phyloP scores from a whole-genome alignment of 306 rosid genomes.

The Rubus idaeus region DNA sequence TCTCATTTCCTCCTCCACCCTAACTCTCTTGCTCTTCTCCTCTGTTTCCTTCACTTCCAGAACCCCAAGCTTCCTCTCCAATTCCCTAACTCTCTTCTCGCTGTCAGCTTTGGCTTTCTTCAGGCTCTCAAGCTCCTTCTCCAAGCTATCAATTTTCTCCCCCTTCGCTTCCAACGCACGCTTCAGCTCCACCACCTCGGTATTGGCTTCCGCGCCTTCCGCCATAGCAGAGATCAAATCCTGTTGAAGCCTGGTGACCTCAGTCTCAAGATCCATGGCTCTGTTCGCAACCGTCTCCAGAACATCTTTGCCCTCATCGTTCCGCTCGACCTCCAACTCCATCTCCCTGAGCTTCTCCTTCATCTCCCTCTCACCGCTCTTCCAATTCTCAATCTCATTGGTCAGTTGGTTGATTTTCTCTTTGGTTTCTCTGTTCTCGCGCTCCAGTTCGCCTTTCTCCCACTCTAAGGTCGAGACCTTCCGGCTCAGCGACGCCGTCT shows the following conservation, averaged over 20 bases:
- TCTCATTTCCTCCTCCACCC: conserved; percentile 80
- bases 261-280: conserved; percentile 76
- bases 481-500: conserved; percentile 40
- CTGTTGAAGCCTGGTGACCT: conserved; percentile 72
- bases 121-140: conserved; percentile 52
- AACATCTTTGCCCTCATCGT: conserved; percentile 42
- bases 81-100: conserved; percentile 64
- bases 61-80: conserved; percentile 76
- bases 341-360: conserved; percentile 49
- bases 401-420: conserved; percentile 48
- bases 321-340: conserved; percentile 46
- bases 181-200: conserved; percentile 48
- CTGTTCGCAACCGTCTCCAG: conserved; percentile 50
- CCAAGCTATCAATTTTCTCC: conserved; percentile 45
- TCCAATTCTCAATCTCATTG: conserved; percentile 49
- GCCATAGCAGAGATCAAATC: conserved; percentile 48
- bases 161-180: conserved; percentile 48
- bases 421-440: conserved; percentile 43
- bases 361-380: conserved; percentile 34
- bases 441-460: conserved; percentile 47
- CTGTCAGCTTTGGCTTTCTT: conserved; percentile 50
- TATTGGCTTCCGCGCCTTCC: conserved; percentile 47
- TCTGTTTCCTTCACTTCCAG: conserved; percentile 83
- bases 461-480: conserved; percentile 56
- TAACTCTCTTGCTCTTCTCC: conserved; percentile 74